Evolutionary conservation across 352 stramenopile species (phyloP).

Genomic region (Globisporangium recalcitrans): DNA sequence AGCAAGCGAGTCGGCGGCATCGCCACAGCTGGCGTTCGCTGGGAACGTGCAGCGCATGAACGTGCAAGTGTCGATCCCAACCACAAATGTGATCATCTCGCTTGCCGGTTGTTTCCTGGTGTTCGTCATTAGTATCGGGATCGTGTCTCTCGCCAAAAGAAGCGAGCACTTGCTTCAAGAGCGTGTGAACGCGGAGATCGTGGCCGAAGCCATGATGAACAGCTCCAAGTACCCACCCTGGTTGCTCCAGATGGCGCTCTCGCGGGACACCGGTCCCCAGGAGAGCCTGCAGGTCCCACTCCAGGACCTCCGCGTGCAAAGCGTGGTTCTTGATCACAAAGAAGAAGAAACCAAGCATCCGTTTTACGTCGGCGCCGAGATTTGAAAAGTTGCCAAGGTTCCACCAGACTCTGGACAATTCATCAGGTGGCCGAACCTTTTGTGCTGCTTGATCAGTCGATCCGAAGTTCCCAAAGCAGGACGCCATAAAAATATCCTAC

Average conservation of each 20-base stretch:
- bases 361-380: slow-evolving; percentile 6
- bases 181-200: background rate
- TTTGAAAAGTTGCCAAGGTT: background rate
- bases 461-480: too few relatives aligned
- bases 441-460: too few relatives aligned
- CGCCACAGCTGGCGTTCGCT: background rate
- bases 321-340: background rate
- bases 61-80: background rate
- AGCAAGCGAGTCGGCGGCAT: background rate
- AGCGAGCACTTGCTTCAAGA: slow-evolving; percentile 4
- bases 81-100: background rate
- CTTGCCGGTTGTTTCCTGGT: slow-evolving; percentile 2
- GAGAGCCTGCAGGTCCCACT: background rate
- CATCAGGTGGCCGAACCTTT: too few relatives aligned
- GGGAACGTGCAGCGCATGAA: background rate
- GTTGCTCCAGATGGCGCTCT: slow-evolving; percentile 5
- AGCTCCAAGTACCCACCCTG: slow-evolving; percentile 8
- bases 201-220: slow-evolving; percentile 9
- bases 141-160: background rate
- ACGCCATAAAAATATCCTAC: too few relatives aligned
- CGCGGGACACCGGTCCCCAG: background rate
- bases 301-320: slow-evolving; percentile 8
- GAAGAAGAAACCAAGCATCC: background rate
- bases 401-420: background rate
- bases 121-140: background rate